Conservation (phyloP, 306 rosid species). For the Canavalia gladiata region DNA sequence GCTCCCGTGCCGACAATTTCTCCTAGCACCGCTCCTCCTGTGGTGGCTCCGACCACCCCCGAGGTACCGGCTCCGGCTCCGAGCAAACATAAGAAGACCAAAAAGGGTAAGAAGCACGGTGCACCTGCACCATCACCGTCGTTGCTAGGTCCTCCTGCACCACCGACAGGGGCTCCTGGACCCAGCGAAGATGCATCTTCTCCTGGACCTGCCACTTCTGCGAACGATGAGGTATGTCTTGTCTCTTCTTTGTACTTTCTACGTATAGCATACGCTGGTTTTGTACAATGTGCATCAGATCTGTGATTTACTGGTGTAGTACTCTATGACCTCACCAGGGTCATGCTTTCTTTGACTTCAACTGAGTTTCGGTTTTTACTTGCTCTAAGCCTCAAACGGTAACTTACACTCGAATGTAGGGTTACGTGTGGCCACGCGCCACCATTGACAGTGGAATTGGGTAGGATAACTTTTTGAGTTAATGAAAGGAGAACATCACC, state of each 20-base stretch:
- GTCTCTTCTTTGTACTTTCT: not conserved
- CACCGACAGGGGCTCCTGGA: constrained; percentile 78
- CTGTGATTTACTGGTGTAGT: constrained; percentile 38
- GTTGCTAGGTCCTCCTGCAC: constrained; percentile 64
- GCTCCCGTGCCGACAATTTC: constrained; percentile 48
- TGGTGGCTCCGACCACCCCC: constrained; percentile 49
- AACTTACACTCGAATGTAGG: constrained; percentile 27
- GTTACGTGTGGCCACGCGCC: constrained; percentile 53
- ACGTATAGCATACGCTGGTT: not conserved
- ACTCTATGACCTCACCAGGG: not conserved
- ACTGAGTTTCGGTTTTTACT: constrained; percentile 2
- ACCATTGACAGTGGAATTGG: constrained; percentile 3
- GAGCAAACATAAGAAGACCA: constrained; percentile 55
- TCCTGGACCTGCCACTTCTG: constrained; percentile 63
- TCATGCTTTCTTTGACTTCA: not conserved
- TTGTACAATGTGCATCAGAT: constrained; percentile 60
- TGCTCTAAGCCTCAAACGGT: not conserved
- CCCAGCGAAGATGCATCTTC: constrained; percentile 58
- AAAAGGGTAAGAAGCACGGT: constrained; percentile 59
- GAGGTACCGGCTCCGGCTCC: constrained; percentile 73
- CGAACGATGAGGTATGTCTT: constrained; percentile 66
- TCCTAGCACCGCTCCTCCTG: constrained; percentile 54
- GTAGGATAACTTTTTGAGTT: not conserved
- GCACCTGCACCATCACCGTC: constrained; percentile 72
- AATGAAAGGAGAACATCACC: not conserved